phyloP scores from a whole-genome alignment of 306 rosid genomes.

The Ceratonia siliqua region DNA sequence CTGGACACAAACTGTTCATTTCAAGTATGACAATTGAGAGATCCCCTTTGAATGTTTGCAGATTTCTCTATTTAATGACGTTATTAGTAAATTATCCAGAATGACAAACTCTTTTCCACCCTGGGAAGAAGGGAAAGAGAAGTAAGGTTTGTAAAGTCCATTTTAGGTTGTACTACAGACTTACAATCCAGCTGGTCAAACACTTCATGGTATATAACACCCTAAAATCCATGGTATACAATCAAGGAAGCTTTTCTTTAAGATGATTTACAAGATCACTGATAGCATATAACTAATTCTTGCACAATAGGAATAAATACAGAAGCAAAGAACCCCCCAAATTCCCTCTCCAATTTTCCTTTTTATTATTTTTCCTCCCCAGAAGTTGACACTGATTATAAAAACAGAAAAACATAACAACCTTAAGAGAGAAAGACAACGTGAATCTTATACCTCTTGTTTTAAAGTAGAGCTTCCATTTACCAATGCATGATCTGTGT shows the following conservation, averaged over 20 bases:
- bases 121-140: neutral
- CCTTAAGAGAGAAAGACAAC: constrained; percentile 17
- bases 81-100: constrained; percentile 15
- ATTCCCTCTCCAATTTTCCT: neutral
- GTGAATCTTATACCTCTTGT: constrained; percentile 54
- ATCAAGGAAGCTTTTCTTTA: neutral
- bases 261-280: constrained; percentile 1
- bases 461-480: constrained; percentile 61
- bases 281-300: constrained; percentile 14
- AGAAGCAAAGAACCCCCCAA: neutral
- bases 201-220: constrained; percentile 13
- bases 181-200: constrained; percentile 18
- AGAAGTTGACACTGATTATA: constrained; percentile 24
- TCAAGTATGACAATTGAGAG: constrained; percentile 3
- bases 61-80: neutral
- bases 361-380: constrained; percentile 11
- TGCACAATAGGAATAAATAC: constrained; percentile 24
- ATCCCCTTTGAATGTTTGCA: constrained; percentile 12
- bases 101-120: neutral
- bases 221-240: neutral
- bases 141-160: constrained; percentile 17
- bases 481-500: constrained; percentile 62
- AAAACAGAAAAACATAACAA: constrained; percentile 5
- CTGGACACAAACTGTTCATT: constrained; percentile 32
- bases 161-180: constrained; percentile 2